Conservation (phyloP, 495 filamentous ascomycete genomes). For the Hypoxylon trugodes region DNA sequence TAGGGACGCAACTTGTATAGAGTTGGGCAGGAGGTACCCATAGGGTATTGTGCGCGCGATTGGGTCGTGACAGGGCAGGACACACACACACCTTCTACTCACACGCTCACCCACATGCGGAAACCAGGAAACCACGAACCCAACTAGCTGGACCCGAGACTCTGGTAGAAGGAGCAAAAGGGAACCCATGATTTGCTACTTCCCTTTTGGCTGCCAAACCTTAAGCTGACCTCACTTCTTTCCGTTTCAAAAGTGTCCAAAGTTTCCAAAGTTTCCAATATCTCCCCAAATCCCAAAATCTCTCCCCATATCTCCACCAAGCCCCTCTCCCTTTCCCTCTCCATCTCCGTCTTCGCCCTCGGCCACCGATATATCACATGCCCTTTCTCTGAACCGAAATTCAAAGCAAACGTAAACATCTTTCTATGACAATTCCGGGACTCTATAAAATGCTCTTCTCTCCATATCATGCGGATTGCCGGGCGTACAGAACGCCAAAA, state of each 20-base stretch:
- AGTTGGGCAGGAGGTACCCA: constrained; percentile 35
- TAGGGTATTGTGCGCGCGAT: constrained; percentile 29
- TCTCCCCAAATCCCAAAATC: no score
- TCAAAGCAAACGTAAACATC: constrained; percentile 5
- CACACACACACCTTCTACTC: no score
- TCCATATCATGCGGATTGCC: constrained; percentile 29
- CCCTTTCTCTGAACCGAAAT: background rate
- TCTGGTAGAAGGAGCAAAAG: constrained; percentile 41
- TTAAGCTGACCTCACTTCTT: constrained; percentile 45
- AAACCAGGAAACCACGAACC: no score
- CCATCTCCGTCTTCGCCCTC: constrained; percentile 2
- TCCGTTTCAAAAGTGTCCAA: constrained; percentile 18
- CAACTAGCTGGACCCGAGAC: constrained; percentile 41
- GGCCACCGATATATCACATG: background rate
- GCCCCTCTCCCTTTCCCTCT: constrained; percentile 28
- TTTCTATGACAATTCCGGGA: constrained; percentile 12
- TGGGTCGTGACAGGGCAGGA: constrained; percentile 41
- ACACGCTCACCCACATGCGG: no score
- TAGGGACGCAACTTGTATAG: constrained; percentile 11
- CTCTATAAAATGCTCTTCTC: constrained; percentile 34
- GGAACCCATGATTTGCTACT: constrained; percentile 45
- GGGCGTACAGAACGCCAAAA: constrained; percentile 25
- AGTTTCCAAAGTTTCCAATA: no score
- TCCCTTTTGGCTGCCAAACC: constrained; percentile 43
- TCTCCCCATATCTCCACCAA: constrained; percentile 41